A percentile compares a stretch with the other conserved stretches of the same genome.
Conservation (phyloP, 2,329 filamentous ascomycete species). For the Westerdykella aurantiaca region DNA sequence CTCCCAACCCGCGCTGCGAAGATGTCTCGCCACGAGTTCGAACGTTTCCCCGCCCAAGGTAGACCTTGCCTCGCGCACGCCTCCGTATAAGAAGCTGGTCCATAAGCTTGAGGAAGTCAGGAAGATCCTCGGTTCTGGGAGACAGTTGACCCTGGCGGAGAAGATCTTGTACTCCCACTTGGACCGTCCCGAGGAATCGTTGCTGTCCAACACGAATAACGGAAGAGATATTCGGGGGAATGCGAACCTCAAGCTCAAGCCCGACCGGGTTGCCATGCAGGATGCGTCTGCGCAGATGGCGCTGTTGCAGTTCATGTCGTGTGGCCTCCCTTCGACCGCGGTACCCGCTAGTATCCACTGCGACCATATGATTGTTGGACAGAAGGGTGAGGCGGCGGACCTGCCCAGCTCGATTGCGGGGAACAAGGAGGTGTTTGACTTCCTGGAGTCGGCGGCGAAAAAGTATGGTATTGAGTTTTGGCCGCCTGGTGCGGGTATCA, state of each 20-base stretch:
- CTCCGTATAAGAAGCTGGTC: constrained; percentile 78
- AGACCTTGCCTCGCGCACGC: constrained; percentile 53
- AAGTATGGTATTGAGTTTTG: constrained; percentile 46
- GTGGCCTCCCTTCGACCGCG: constrained; percentile 78
- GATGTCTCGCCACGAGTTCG: constrained; percentile 32
- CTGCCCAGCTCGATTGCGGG: constrained; percentile 77
- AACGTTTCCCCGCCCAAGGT: constrained; percentile 20
- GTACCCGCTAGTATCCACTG: constrained; percentile 98
- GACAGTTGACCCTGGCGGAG: constrained; percentile 78
- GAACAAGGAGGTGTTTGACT: constrained; percentile 97
- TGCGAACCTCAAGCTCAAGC: constrained; percentile 93
- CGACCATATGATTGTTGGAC: constrained; percentile 96
- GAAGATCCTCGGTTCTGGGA: constrained; percentile 59
- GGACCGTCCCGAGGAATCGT: constrained; percentile 79
- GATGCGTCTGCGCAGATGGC: constrained; percentile 99
- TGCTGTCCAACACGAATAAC: constrained; percentile 76
- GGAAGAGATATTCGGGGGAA: constrained; percentile 77
- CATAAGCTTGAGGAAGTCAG: constrained; percentile 70
- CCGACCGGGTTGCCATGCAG: constrained; percentile 97
- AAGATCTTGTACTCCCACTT: constrained; percentile 98
- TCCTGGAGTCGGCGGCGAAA: constrained; percentile 73
- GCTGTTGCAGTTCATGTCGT: constrained; percentile 96
- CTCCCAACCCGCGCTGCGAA: constrained; percentile 11
- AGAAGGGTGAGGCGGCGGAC: constrained; percentile 82
- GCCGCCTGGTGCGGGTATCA: constrained; percentile 38